A percentile compares a stretch with the other conserved stretches of the same genome.
Evolutionary conservation across 176 grass and related monocot genomes (phyloP).

Genomic region (Zea luxurians): DNA sequence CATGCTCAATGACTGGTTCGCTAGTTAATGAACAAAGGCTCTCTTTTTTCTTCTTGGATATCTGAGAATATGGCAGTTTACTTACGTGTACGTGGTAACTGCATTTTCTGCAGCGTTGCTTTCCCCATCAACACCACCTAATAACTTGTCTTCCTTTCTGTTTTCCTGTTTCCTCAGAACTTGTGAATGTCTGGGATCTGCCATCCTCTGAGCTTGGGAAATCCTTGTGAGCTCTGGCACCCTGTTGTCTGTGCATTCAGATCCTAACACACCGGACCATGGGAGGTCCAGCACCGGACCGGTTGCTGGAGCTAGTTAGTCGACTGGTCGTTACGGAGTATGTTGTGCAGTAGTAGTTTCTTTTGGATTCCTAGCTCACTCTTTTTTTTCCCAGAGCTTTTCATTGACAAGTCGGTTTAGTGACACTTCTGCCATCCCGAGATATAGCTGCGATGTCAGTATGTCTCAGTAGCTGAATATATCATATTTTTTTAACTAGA

Average conservation of each 20-base stretch:
- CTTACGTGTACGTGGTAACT: background rate
- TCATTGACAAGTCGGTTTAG: background rate
- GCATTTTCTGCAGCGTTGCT: background rate
- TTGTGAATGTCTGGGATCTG: constrained; percentile 30
- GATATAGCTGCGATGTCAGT: background rate
- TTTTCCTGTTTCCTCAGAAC: constrained; percentile 21
- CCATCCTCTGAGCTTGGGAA: constrained; percentile 23
- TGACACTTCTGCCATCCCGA: background rate
- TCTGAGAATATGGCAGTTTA: background rate
- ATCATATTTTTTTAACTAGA: background rate
- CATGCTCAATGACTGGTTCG: background rate
- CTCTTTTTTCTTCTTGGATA: background rate
- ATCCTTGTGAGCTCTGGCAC: background rate
- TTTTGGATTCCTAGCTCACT: constrained; percentile 2
- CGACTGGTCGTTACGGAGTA: constrained; percentile 13
- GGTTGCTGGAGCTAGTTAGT: no score
- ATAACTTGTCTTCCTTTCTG: background rate
- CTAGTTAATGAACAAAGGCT: background rate
- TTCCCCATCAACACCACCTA: background rate
- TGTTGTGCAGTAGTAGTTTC: constrained; percentile 30
- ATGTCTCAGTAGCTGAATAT: constrained; percentile 14
- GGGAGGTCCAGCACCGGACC: no score
- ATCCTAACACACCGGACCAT: no score
- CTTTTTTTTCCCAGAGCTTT: background rate
- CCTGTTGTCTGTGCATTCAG: no score